Percentiles rank a stretch among this genome's conserved stretches.
Conservation (phyloP, 2,329 filamentous ascomycete species). For the Monosporascus sp. region DNA sequence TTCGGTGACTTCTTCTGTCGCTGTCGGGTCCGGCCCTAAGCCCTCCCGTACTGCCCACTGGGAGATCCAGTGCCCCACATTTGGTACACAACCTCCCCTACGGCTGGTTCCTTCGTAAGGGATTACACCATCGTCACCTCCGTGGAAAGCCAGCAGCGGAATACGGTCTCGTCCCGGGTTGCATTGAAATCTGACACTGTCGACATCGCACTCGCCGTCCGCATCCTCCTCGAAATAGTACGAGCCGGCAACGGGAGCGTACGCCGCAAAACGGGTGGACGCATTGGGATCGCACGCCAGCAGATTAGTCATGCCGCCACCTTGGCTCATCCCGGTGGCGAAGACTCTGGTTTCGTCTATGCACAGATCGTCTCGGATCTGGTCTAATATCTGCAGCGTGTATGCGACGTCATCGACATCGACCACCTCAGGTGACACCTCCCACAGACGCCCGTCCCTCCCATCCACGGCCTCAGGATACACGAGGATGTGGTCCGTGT, state of each 20-base stretch:
- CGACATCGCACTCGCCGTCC: constrained; percentile 20
- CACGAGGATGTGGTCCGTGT: constrained; percentile 2
- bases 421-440: not conserved
- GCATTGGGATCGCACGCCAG: constrained; percentile 1
- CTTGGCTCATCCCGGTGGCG: constrained; percentile 4
- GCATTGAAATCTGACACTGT: constrained; percentile 29
- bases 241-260: constrained; percentile 1
- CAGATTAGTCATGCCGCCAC: constrained; percentile 1
- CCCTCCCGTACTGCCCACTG: constrained; percentile 29
- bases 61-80: constrained; percentile 31
- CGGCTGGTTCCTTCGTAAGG: constrained; percentile 35
- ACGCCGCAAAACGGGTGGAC: constrained; percentile 1
- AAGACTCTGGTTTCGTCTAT: constrained; percentile 6
- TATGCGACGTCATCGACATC: constrained; percentile 1
- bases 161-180: constrained; percentile 26
- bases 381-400: constrained; percentile 6
- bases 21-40: not conserved
- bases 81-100: constrained; percentile 33
- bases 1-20: not conserved
- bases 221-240: not conserved
- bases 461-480: not conserved
- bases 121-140: constrained; percentile 37
- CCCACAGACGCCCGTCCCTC: not conserved
- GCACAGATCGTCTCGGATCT: constrained; percentile 11
- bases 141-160: constrained; percentile 43